These are phyloP conservation scores for Solanum piurae DNA, from an alignment of 257 asterid genomes.

Conservation along the genomic window DNA sequence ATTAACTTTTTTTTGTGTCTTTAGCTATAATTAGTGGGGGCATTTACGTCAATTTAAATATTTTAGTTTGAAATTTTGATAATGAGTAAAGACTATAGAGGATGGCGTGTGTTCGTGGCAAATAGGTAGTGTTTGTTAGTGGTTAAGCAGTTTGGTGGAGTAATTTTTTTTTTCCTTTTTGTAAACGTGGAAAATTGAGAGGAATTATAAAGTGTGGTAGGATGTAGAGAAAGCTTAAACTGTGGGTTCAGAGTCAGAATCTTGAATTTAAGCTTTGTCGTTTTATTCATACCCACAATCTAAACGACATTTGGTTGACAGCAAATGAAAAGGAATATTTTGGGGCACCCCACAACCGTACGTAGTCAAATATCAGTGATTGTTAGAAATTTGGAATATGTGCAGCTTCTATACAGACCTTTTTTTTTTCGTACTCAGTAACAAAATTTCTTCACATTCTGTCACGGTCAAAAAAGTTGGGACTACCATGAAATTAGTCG, in stretches of 20 bases:
- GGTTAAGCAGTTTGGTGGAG: conserved; percentile 15
- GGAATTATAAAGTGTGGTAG: neutral
- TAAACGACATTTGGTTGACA: conserved; percentile 31
- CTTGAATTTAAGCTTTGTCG: conserved; percentile 17
- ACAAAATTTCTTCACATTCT: neutral
- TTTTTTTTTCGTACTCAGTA: neutral
- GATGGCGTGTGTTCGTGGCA: conserved; percentile 55
- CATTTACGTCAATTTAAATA: neutral
- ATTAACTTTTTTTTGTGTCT: neutral
- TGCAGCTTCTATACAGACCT: neutral
- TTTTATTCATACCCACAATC: conserved; percentile 12
- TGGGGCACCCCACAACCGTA: conserved; percentile 20
- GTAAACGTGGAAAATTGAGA: conserved; percentile 10
- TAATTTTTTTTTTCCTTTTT: neutral
- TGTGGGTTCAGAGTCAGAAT: conserved; percentile 9
- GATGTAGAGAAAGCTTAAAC: neutral
- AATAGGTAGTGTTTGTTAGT: conserved; percentile 36
- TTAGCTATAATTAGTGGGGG: neutral
- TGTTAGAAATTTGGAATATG: neutral
- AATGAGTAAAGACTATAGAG: conserved; percentile 13
- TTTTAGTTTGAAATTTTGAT: neutral
- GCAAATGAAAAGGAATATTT: conserved; percentile 15
- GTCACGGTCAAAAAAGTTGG: neutral
- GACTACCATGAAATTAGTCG: neutral
- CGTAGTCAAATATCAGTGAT: neutral